Evolutionary conservation across 2,329 filamentous ascomycete species (phyloP).

Genomic region (Claviceps spartinae): DNA sequence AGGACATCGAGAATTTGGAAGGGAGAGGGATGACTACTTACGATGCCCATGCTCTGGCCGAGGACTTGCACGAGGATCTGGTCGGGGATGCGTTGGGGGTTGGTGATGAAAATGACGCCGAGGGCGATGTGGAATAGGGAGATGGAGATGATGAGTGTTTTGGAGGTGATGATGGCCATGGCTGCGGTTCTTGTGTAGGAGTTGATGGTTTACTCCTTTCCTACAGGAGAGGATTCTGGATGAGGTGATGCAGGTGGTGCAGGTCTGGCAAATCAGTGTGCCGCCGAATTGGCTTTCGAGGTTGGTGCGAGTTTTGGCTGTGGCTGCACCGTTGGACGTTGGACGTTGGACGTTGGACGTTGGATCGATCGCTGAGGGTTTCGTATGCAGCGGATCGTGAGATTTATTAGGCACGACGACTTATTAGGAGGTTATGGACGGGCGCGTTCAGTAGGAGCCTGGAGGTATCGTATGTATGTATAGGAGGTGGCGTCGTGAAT

Average conservation of each 20-base stretch:
- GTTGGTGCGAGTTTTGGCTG: neutral
- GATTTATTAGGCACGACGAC: neutral
- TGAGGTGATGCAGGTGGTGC: too few species aligned
- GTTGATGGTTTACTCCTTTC: neutral
- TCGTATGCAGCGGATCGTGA: neutral
- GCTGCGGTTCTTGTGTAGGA: slow-evolving; percentile 7
- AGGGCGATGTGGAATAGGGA: slow-evolving; percentile 76
- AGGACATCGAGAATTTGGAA: too few species aligned
- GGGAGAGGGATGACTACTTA: slow-evolving; percentile 24
- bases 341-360: neutral
- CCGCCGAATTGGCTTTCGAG: too few species aligned
- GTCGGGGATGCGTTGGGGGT: slow-evolving; percentile 58
- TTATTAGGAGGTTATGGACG: too few species aligned
- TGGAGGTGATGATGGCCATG: slow-evolving; percentile 74
- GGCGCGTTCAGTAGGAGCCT: too few species aligned
- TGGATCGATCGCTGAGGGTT: neutral
- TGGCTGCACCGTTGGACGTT: neutral
- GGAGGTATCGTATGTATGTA: too few species aligned
- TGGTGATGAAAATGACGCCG: slow-evolving; percentile 70
- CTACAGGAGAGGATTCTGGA: too few species aligned
- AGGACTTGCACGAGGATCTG: slow-evolving; percentile 70
- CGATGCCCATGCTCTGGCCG: slow-evolving; percentile 72
- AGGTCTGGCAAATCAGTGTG: too few species aligned
- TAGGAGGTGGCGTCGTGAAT: too few species aligned
- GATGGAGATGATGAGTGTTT: slow-evolving; percentile 66